Conservation (phyloP, 2,329 filamentous ascomycete genomes). For the Periglandula ipomoeae region DNA sequence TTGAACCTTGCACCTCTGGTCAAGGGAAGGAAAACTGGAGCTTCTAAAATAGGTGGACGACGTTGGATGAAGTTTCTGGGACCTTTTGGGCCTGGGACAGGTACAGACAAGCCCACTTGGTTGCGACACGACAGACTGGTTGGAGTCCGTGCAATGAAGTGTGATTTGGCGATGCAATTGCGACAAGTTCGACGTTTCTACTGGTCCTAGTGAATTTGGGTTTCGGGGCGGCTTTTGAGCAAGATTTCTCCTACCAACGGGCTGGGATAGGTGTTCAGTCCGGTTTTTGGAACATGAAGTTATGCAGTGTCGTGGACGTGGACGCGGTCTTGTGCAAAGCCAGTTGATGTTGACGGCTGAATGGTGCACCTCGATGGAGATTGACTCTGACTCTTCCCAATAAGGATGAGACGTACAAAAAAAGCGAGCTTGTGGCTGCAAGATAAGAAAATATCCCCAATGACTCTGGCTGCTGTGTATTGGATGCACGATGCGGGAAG, state of each 20-base stretch:
- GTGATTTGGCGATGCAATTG: conserved; percentile 6
- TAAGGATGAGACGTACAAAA: too few relatives aligned
- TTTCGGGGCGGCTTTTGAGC: background rate
- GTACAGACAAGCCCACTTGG: background rate
- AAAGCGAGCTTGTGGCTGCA: conserved; percentile 3
- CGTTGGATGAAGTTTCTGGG: background rate
- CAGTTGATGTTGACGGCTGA: background rate
- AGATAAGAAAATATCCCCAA: conserved; percentile 1
- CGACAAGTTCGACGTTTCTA: background rate
- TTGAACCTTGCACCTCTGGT: background rate
- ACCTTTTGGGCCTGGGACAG: background rate
- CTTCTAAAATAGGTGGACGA: background rate
- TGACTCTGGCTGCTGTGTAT: background rate
- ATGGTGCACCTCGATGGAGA: conserved; percentile 1
- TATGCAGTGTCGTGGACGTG: background rate
- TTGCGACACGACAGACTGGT: conserved; percentile 3
- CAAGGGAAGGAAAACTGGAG: conserved; percentile 2
- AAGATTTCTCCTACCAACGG: too few relatives aligned
- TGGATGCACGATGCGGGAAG: conserved; percentile 7
- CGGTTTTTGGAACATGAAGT: too few relatives aligned
- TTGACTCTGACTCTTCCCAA: background rate
- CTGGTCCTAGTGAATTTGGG: background rate
- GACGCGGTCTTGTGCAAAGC: background rate
- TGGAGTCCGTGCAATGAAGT: background rate
- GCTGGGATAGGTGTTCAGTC: too few relatives aligned